Evolutionary conservation across 2,329 filamentous ascomycete genomes (phyloP).

Genomic region (Geosmithia morbida): DNA sequence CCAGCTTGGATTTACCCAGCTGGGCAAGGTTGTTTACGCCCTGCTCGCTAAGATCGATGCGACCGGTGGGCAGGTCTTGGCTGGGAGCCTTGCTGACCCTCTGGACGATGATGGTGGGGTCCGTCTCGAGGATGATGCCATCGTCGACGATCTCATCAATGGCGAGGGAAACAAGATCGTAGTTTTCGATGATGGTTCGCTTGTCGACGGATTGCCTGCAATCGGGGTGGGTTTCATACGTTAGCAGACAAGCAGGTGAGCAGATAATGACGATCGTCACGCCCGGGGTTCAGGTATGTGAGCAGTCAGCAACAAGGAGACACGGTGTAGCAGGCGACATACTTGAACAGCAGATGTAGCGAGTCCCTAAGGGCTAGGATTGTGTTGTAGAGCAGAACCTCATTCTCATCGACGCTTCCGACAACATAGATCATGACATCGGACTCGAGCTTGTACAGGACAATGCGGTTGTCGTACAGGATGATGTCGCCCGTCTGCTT

Average conservation of each 20-base stretch:
- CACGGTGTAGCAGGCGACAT: too few species aligned
- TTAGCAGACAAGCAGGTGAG: slow-evolving; percentile 1
- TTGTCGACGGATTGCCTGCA: slow-evolving; percentile 87
- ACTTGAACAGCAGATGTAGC: slow-evolving; percentile 87
- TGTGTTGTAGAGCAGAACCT: slow-evolving; percentile 91
- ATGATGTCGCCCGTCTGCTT: slow-evolving; percentile 96
- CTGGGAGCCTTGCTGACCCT: slow-evolving; percentile 84
- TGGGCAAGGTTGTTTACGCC: slow-evolving; percentile 89
- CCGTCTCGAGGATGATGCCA: slow-evolving; percentile 93
- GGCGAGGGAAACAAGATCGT: slow-evolving; percentile 84
- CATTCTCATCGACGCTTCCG: slow-evolving; percentile 84
- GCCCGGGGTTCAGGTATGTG: not conserved
- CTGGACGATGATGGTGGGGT: slow-evolving; percentile 85
- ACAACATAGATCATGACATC: slow-evolving; percentile 96
- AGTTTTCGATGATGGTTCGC: slow-evolving; percentile 96
- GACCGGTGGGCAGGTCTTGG: slow-evolving; percentile 83
- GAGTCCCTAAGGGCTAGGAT: slow-evolving; percentile 83
- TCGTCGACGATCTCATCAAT: slow-evolving; percentile 94
- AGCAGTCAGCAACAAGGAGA: not conserved
- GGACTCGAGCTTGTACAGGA: slow-evolving; percentile 95
- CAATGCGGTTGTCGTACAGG: slow-evolving; percentile 89
- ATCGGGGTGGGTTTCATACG: not conserved
- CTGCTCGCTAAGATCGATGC: slow-evolving; percentile 90
- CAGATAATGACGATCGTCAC: too few species aligned
- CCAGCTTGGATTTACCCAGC: slow-evolving; percentile 81